Evolutionary conservation across 164 flowering plant species (phyloP).

Genomic region (Cinnamomum chago): DNA sequence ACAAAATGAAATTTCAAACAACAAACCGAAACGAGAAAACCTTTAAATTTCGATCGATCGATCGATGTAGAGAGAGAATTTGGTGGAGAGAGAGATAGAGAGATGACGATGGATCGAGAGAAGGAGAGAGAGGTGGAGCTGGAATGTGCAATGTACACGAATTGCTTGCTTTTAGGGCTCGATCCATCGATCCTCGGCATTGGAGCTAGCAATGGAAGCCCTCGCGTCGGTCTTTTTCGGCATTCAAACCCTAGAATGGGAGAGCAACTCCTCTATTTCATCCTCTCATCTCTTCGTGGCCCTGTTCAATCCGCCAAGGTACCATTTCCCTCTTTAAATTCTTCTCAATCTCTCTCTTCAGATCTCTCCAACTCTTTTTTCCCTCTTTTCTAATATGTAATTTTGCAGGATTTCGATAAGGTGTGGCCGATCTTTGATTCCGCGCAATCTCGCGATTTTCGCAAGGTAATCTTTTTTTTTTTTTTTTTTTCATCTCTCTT

Average conservation of each 20-base stretch:
- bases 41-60: too few species aligned
- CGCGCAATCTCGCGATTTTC: conserved; percentile 89
- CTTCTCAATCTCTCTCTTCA: conserved; percentile 5
- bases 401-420: conserved; percentile 94
- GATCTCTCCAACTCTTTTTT: neutral
- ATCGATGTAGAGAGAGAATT: too few species aligned
- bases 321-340: neutral
- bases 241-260: conserved; percentile 99
- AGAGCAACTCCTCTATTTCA: conserved; percentile 92
- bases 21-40: too few species aligned
- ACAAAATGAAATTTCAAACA: too few species aligned
- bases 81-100: conserved; percentile 11
- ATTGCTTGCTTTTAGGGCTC: conserved; percentile 84
- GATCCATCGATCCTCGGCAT: conserved; percentile 83
- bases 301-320: conserved; percentile 95
- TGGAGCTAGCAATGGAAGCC: conserved; percentile 49
- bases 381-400: conserved; percentile 14
- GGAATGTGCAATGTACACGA: conserved; percentile 98
- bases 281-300: conserved; percentile 86
- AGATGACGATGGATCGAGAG: conserved; percentile 94
- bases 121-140: conserved; percentile 96
- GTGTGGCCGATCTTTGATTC: conserved; percentile 99
- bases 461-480: conserved; percentile 77
- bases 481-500: too few species aligned
- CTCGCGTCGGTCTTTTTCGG: conserved; percentile 86